Conservation (phyloP, 2,329 filamentous ascomycete species). For the Metarhizium humberi region DNA sequence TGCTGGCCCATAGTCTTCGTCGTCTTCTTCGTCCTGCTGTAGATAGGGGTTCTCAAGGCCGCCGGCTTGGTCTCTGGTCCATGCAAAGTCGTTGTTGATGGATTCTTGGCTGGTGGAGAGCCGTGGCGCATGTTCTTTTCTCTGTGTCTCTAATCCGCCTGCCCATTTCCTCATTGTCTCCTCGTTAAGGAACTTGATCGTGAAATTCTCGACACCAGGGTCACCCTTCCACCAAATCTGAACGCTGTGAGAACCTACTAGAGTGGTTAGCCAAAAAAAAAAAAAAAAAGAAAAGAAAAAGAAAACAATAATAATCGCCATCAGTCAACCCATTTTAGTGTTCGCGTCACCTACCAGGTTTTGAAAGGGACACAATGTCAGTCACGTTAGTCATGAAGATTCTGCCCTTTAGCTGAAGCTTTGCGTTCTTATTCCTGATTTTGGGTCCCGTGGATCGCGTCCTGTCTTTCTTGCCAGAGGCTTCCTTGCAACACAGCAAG, state of each 20-base stretch:
- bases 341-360: conserved; percentile 57
- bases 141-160: conserved; percentile 65
- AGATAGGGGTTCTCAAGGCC: conserved; percentile 76
- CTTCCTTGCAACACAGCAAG: conserved; percentile 91
- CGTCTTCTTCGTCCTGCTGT: conserved; percentile 52
- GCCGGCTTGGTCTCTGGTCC: conserved; percentile 59
- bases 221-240: conserved; percentile 99
- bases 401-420: conserved; percentile 87
- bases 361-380: conserved; percentile 78
- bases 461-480: conserved; percentile 66
- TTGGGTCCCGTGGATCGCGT: conserved; percentile 48
- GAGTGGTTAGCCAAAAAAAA: conserved; percentile 17
- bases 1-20: conserved; percentile 39
- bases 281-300: background rate
- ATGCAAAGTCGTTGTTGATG: conserved; percentile 65
- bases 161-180: conserved; percentile 93
- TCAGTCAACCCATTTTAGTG: background rate
- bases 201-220: conserved; percentile 89
- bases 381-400: conserved; percentile 99
- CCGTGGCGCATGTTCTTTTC: conserved; percentile 50
- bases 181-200: conserved; percentile 87
- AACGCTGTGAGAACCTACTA: conserved; percentile 76
- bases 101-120: conserved; percentile 36
- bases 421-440: conserved; percentile 57
- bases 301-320: background rate